phyloP scores from a whole-genome alignment of 495 filamentous ascomycete genomes.

The Penicillium turbatum region DNA sequence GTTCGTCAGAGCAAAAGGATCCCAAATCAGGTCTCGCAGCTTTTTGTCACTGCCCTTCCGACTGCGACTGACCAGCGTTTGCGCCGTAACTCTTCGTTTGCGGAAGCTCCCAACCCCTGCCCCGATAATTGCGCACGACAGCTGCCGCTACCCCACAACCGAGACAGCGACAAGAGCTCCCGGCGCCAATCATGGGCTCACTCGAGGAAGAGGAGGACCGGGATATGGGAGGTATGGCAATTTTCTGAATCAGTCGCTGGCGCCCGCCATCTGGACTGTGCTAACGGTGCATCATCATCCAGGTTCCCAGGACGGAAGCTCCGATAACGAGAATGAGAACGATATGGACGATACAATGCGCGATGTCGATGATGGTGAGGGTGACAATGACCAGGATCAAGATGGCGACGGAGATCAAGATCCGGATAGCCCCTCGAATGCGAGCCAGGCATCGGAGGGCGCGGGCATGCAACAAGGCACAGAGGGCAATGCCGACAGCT shows the following conservation, averaged over 20 bases:
- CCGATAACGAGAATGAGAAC: conserved; percentile 68
- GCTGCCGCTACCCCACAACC: not conserved
- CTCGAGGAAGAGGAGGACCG: conserved; percentile 53
- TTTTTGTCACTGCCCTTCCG: not conserved
- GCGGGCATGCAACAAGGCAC: conserved; percentile 40
- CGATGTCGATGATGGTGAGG: conserved; percentile 55
- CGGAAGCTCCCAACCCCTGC: not conserved
- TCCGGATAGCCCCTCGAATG: conserved; percentile 47
- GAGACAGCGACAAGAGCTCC: not conserved
- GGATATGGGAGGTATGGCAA: conserved; percentile 45
- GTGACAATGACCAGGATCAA: conserved; percentile 44
- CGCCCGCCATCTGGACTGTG: not conserved
- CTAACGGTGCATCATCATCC: conserved; percentile 12
- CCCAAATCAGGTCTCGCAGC: not conserved
- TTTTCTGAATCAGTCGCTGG: not conserved
- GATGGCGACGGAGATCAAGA: conserved; percentile 60
- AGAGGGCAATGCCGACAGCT: conserved; percentile 30
- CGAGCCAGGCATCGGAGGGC: conserved; percentile 45
- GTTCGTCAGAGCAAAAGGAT: not conserved
- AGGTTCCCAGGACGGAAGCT: conserved; percentile 60
- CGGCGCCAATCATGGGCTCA: conserved; percentile 25
- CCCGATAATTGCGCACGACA: not conserved
- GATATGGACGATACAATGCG: conserved; percentile 66
- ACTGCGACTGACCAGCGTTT: not conserved
- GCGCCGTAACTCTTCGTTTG: not conserved